phyloP scores from a whole-genome alignment of 164 flowering plant genomes.

The Vitis cinerea region DNA sequence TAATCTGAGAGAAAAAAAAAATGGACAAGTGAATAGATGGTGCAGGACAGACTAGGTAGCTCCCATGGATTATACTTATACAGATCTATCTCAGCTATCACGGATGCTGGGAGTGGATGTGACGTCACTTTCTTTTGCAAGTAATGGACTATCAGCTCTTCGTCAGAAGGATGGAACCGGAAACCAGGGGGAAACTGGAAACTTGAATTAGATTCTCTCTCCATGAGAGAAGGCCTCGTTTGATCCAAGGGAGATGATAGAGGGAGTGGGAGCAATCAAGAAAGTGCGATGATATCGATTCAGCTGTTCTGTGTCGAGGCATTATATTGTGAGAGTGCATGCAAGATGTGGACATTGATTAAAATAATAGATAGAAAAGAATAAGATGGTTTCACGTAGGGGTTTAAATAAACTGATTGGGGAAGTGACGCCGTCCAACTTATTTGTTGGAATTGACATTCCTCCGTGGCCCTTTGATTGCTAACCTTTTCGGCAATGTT shows the following conservation, averaged over 20 bases:
- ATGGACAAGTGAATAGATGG: not conserved
- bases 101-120: slow-evolving; percentile 30
- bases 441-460: slow-evolving; percentile 7
- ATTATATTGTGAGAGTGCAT: slow-evolving; percentile 16
- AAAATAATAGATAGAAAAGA: not conserved
- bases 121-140: slow-evolving; percentile 36
- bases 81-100: slow-evolving; percentile 44
- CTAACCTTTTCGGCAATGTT: not conserved
- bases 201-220: slow-evolving; percentile 10
- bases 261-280: slow-evolving; percentile 2
- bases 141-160: slow-evolving; percentile 52
- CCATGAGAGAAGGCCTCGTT: slow-evolving; percentile 14
- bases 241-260: not conserved
- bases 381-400: not conserved
- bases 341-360: slow-evolving; percentile 12
- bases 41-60: slow-evolving; percentile 36
- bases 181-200: slow-evolving; percentile 48
- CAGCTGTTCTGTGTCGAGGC: slow-evolving; percentile 2
- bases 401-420: not conserved
- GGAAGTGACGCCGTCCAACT: not conserved
- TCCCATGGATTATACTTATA: slow-evolving; percentile 57
- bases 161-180: slow-evolving; percentile 54
- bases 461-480: not conserved
- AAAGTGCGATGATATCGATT: slow-evolving; percentile 18
- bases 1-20: not conserved